These are phyloP conservation scores for Pseudotsuga menziesii DNA, from an alignment of 75 land plant genomes.

Conservation along the genomic window DNA sequence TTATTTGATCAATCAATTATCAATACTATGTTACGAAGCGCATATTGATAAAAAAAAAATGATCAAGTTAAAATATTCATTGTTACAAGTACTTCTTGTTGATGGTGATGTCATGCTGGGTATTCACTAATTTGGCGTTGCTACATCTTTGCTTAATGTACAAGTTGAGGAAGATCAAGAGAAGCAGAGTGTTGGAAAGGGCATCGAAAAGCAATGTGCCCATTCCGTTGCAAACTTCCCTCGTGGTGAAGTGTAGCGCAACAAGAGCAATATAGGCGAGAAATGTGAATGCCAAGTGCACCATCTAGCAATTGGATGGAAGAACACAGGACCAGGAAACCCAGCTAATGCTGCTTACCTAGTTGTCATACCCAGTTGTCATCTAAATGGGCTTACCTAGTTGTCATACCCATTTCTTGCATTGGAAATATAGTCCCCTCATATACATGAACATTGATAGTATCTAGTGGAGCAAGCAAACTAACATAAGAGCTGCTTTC, in stretches of 20 bases:
- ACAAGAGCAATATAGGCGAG: conserved; percentile 55
- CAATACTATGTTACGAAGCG: too few species aligned
- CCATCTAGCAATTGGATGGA: conserved; percentile 46
- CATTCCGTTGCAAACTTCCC: conserved; percentile 74
- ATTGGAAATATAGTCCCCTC: too few species aligned
- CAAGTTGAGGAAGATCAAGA: conserved; percentile 40
- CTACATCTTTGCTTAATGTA: conserved; percentile 19
- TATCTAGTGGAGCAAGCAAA: too few species aligned
- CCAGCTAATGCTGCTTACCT: conserved; percentile 37
- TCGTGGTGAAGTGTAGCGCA: conserved; percentile 33
- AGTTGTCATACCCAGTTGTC: too few species aligned
- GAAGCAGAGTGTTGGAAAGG: conserved; percentile 43
- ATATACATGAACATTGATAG: too few species aligned
- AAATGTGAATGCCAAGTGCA: conserved; percentile 36
- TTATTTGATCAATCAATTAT: too few species aligned
- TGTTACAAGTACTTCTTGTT: background rate
- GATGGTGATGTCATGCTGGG: background rate
- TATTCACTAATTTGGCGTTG: background rate
- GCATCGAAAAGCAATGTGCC: conserved; percentile 71
- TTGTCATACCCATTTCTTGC: too few species aligned
- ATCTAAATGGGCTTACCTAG: too few species aligned
- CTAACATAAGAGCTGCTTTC: too few species aligned
- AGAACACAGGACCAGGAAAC: conserved; percentile 6
- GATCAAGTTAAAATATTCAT: too few species aligned
- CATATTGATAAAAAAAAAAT: too few species aligned